Conservation (phyloP, 345 rosid genomes). For the Populus nigra region DNA sequence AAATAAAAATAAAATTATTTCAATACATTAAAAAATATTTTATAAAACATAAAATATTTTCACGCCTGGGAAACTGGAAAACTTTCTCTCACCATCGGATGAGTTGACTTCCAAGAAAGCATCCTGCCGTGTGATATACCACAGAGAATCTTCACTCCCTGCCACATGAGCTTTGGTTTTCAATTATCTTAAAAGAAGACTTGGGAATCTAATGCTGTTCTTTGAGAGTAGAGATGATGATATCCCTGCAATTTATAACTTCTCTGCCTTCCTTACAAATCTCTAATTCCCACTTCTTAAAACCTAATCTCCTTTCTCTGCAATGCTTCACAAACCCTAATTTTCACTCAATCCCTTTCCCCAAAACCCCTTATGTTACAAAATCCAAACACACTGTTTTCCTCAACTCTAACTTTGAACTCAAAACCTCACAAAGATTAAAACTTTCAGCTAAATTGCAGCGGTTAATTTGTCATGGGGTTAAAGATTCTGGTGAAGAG, state of each 20-base stretch:
- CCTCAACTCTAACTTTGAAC: not conserved
- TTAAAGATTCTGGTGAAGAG: constrained; percentile 55
- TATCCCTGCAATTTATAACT: constrained; percentile 36
- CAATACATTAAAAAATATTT: too few species aligned
- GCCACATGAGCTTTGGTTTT: not conserved
- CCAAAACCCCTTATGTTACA: not conserved
- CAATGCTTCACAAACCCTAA: constrained; percentile 3
- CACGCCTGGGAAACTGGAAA: too few species aligned
- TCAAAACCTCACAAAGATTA: constrained; percentile 4
- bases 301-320: not conserved
- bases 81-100: too few species aligned
- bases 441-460: constrained; percentile 16
- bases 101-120: not conserved
- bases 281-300: constrained; percentile 23
- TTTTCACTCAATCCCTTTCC: constrained; percentile 3
- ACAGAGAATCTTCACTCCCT: not conserved
- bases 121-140: not conserved
- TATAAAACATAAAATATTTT: too few species aligned
- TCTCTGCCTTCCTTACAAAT: constrained; percentile 21
- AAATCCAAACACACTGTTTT: constrained; percentile 8
- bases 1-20: too few species aligned
- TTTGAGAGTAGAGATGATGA: constrained; percentile 21
- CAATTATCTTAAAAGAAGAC: too few species aligned
- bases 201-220: not conserved
- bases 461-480: constrained; percentile 31